These are phyloP conservation scores for Xylariaceae sp. DNA, from an alignment of 2,329 filamentous ascomycete species.

Conservation along the genomic window DNA sequence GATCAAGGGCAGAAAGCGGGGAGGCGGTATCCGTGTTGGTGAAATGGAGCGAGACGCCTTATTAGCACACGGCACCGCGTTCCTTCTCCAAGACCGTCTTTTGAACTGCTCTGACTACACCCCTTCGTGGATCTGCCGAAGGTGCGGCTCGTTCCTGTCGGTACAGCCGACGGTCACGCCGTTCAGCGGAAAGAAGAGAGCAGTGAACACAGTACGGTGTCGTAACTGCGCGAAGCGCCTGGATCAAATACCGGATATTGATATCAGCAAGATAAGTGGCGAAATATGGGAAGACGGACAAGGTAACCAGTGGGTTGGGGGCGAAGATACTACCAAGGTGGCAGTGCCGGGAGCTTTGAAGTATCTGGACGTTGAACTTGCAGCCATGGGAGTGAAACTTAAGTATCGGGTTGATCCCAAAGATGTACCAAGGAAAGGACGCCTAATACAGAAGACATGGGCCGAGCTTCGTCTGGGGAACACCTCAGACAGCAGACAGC, in stretches of 20 bases:
- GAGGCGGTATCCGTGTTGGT: slow-evolving; percentile 97
- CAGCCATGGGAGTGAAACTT: slow-evolving; percentile 94
- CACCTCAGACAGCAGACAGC: slow-evolving; percentile 33
- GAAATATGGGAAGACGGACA: slow-evolving; percentile 94
- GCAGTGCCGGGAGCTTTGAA: slow-evolving; percentile 91
- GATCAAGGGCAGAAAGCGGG: slow-evolving; percentile 94
- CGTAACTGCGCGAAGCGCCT: slow-evolving; percentile 73
- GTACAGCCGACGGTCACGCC: slow-evolving; percentile 79
- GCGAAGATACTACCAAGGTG: slow-evolving; percentile 88
- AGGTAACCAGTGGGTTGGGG: slow-evolving; percentile 83
- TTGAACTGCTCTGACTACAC: slow-evolving; percentile 97
- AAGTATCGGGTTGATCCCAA: slow-evolving; percentile 75
- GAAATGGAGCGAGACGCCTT: slow-evolving; percentile 99
- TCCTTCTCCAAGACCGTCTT: slow-evolving; percentile 90
- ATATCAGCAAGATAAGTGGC: slow-evolving; percentile 63
- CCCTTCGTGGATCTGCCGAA: slow-evolving; percentile 85
- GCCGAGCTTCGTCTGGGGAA: slow-evolving; percentile 41
- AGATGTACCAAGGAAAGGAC: slow-evolving; percentile 66
- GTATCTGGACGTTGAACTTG: slow-evolving; percentile 92
- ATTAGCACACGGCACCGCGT: slow-evolving; percentile 92
- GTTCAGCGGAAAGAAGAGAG: slow-evolving; percentile 68
- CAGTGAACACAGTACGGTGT: slow-evolving; percentile 75
- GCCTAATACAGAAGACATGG: slow-evolving; percentile 48
- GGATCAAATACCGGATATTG: slow-evolving; percentile 62
- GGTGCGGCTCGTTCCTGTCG: slow-evolving; percentile 88